Base-by-base conservation (phyloP, 2,329 filamentous ascomycete genomes). In the Aspergillus tanneri region DNA sequence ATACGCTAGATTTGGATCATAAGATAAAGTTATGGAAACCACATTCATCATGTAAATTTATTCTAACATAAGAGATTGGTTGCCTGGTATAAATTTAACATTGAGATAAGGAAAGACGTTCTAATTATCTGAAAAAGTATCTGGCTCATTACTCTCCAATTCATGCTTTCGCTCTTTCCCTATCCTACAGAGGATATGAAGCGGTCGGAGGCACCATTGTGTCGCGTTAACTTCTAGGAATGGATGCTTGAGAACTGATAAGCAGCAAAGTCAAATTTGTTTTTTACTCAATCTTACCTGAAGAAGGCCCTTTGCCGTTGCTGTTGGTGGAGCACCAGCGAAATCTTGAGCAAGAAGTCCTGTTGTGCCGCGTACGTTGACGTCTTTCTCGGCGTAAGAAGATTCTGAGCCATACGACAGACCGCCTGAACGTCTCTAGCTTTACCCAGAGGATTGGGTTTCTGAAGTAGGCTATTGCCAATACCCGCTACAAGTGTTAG, bases 301-400 rank as follows among this genome's bases (percentile, higher is more conserved):
- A n/a, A 49, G 25, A 23, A 52, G 35, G 18, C 32, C 28, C 12
- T 41, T 46, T 18, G 28, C 22, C 5, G 43, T 52, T 16, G 39
- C 27, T 24, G 32, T 46, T 18, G 38, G 22, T 8, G 50, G 46
- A 5, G 27, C 38, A 34, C 37, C 28, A 14, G 39, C 21, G 42
- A 52, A 49, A 22, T 52, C 50, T 11, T 45, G 18, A 9, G 38
- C 39, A 21, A 52, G 43, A 35, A 52, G 32, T 7, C 43, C 32
- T 12, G 47, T 34, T 18, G 35, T 47, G 8, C 46, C 35, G 14
- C 34, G 32, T 11, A 43, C 25, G 25, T 24, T 34, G 43, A 28
- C 14, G 5, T 19, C 8, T 30, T 22, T 10, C 28, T 40, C 7
- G 28, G 28, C 14, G 32, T 25, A 9, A 52, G 35, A 32, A 52